Base-by-base conservation (phyloP, 176 grass and related monocot genomes). In the Aegilops sharonensis region DNA sequence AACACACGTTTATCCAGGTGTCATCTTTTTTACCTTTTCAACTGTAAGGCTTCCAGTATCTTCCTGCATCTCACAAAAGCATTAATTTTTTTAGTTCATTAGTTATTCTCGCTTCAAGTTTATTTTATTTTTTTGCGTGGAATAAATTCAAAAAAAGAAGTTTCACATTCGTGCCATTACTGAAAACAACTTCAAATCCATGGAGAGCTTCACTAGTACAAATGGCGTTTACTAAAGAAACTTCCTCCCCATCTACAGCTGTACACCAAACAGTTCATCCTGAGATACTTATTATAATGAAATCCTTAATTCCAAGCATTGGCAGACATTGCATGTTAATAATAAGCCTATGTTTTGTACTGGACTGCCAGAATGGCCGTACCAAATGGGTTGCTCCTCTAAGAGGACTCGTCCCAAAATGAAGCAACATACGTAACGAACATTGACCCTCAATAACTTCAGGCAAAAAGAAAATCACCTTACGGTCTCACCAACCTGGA, bases 401-500 rank as follows among this genome's bases (percentile, higher is more conserved):
- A 87, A 80, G 11, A 37, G 5, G 47, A 75, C 36, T 29, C 8
- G 5, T 73, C 50, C 29, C 39, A 59, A 34, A 84, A 87, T 84
- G n/a, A 75, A 78, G 52, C 72, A 71, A 52, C 9, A 43, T 30
- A 64, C 61, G 59, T 84, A 5, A 48, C 18, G 83, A 54, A 61
- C 74, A 40, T 79, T 90, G 66, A 85, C 59, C 65, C 11, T 73
- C 82, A 50, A 75, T 74, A 91, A 32, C 25, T 21, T 4, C 15
- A 43, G 74, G 11, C 3, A 32, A 60, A 75, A 82, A 23, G 29
- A 40, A 27, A 25, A 69, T 84, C 81, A 71, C 81, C 61, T 69
- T 68, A 76, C 81, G 45, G 67, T 70, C 61, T 79, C 85, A 91
- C 89, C 85, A 87, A 84, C 69, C 89, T 88, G 63, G 89, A 88